Evolutionary conservation across 2,329 filamentous ascomycete genomes (phyloP).

Genomic region (Clarireedia hainanense): DNA sequence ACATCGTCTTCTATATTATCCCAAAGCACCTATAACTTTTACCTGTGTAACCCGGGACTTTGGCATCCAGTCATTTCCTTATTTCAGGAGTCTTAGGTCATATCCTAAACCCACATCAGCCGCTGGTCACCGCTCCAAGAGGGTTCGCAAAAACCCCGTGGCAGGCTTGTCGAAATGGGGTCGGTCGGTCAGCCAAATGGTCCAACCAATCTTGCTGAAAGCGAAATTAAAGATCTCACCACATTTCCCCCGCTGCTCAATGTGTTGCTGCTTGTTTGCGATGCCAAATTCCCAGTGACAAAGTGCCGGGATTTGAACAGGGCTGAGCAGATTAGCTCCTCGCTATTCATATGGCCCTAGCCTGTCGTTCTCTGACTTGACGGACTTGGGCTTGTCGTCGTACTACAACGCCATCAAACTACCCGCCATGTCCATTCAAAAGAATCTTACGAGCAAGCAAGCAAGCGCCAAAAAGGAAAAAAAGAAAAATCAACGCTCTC

Average conservation of each 20-base stretch:
- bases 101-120: slow-evolving; percentile 2
- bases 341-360: too few species aligned
- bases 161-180: background rate
- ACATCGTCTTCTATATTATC: background rate
- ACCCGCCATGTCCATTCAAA: too few species aligned
- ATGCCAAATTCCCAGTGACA: slow-evolving; percentile 4
- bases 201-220: background rate
- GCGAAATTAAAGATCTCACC: slow-evolving; percentile 7
- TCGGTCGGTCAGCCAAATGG: background rate
- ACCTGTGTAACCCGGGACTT: background rate
- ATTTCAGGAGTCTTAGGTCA: slow-evolving; percentile 4
- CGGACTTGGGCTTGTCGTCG: too few species aligned
- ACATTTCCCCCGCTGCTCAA: background rate
- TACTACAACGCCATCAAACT: too few species aligned
- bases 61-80: slow-evolving; percentile 1
- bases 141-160: background rate
- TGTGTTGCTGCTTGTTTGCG: background rate
- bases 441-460: too few species aligned
- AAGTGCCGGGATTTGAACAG: slow-evolving; percentile 6
- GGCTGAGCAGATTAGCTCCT: background rate
- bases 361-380: too few species aligned
- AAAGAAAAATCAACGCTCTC: too few species aligned
- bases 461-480: too few species aligned
- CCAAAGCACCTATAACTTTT: background rate
- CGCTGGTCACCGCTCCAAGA: background rate